Percentiles rank a stretch among this genome's conserved stretches.
phyloP scores from a whole-genome alignment of 148 eudicot species.

The Vaccinium corymbosum region DNA sequence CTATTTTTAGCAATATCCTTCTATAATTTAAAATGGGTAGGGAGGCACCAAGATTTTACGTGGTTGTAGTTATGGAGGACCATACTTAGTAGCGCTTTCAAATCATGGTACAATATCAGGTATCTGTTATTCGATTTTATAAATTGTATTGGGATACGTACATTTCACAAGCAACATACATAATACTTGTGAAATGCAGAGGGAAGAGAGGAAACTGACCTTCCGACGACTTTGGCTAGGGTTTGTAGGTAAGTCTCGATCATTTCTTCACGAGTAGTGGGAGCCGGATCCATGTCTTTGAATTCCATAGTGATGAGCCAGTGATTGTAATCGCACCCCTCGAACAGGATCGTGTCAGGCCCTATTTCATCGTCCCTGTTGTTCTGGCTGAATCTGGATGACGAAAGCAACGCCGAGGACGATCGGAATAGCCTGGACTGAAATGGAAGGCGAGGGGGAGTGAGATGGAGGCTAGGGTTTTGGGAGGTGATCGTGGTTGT shows the following conservation, averaged over 20 bases:
- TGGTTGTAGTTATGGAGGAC: no score
- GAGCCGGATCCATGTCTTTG: slow-evolving; percentile 27
- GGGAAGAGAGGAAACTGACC: slow-evolving; percentile 31
- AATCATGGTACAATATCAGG: no score
- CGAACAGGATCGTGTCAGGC: slow-evolving; percentile 69
- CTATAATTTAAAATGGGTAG: no score
- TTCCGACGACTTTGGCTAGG: slow-evolving; percentile 76
- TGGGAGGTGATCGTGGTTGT: background rate
- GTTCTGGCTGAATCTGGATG: slow-evolving; percentile 15
- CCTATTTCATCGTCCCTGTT: slow-evolving; percentile 45
- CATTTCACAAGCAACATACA: background rate
- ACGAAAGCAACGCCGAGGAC: slow-evolving; percentile 21
- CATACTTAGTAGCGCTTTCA: no score
- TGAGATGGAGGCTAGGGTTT: background rate
- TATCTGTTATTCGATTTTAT: no score
- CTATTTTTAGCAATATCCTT: no score
- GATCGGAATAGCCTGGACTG: slow-evolving; percentile 20
- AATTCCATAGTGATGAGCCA: slow-evolving; percentile 88
- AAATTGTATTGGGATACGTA: no score
- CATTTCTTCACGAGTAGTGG: slow-evolving; percentile 59
- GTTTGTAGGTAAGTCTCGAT: slow-evolving; percentile 78
- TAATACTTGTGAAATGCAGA: background rate
- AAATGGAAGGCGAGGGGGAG: background rate
- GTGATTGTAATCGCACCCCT: slow-evolving; percentile 93
- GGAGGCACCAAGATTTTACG: no score